A percentile compares a stretch with the other conserved stretches of the same genome.
phyloP scores from a whole-genome alignment of 306 rosid species.

The Castanopsis chinensis region DNA sequence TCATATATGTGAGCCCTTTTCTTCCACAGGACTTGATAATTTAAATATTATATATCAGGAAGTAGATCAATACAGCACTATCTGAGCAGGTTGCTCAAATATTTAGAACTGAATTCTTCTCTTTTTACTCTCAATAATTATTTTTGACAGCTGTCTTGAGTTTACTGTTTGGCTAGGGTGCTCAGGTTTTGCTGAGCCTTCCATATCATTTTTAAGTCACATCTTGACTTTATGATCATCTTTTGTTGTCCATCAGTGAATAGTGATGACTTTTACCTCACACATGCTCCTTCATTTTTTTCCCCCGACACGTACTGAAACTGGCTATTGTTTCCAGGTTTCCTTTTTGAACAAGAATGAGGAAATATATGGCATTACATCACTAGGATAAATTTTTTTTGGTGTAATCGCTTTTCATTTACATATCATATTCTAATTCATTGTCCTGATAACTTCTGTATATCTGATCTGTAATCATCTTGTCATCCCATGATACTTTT shows the following conservation, averaged over 20 bases:
- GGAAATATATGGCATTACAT: neutral
- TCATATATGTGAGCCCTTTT: neutral
- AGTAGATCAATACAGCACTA: neutral
- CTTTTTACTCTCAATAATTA: neutral
- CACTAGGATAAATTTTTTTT: neutral
- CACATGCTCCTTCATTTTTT: no score
- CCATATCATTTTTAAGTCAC: neutral
- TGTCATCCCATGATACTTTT: neutral
- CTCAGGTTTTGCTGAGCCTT: neutral
- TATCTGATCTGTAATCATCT: no score
- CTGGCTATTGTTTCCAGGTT: neutral
- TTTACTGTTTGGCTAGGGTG: neutral
- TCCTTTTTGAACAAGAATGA: neutral
- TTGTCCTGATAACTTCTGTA: no score
- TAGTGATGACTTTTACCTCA: neutral
- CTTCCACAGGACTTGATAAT: neutral
- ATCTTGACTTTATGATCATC: neutral
- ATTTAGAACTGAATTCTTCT: neutral
- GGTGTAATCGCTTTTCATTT: neutral
- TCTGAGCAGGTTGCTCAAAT: neutral
- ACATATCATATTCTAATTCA: no score
- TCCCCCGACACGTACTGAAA: neutral
- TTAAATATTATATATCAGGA: neutral
- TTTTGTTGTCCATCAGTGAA: neutral
- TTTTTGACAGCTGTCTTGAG: neutral